phyloP scores from a whole-genome alignment of 2,329 filamentous ascomycete genomes.

The Neonectria neomacrospora region DNA sequence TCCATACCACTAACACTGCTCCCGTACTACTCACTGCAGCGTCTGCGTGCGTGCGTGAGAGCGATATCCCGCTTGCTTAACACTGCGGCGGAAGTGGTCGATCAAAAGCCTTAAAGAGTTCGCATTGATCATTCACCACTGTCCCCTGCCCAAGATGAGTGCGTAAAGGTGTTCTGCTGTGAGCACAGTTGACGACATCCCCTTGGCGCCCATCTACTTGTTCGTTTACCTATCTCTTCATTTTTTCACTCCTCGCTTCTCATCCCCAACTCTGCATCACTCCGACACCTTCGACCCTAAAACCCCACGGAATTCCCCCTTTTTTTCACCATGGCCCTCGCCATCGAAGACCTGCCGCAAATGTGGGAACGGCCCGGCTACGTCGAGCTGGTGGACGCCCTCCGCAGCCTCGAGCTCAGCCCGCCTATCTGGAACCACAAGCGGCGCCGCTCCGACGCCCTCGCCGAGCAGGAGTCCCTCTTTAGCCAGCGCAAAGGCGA shows the following conservation, averaged over 20 bases:
- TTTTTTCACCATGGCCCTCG: constrained; percentile 44
- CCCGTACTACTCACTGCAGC: constrained; percentile 5
- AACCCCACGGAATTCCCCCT: background rate
- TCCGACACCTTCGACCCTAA: background rate
- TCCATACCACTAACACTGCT: constrained; percentile 2
- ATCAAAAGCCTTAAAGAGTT: background rate
- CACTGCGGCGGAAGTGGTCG: constrained; percentile 4
- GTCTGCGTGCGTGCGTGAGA: background rate
- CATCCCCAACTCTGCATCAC: no score
- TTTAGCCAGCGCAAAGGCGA: constrained; percentile 57
- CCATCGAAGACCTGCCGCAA: constrained; percentile 76
- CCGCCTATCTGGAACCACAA: constrained; percentile 74
- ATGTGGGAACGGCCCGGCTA: constrained; percentile 80
- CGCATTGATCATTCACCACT: background rate
- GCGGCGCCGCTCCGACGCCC: constrained; percentile 54
- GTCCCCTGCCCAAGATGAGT: constrained; percentile 21
- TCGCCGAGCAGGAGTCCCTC: constrained; percentile 55
- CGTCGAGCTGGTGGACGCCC: constrained; percentile 69
- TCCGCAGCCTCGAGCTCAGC: constrained; percentile 73
- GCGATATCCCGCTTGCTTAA: constrained; percentile 14
- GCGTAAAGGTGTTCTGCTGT: constrained; percentile 24
- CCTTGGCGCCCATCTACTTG: background rate
- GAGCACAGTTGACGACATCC: constrained; percentile 20
- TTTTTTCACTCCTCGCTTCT: background rate
- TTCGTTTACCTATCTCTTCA: background rate